Percentiles rank a stretch among this genome's conserved stretches.
phyloP scores from a whole-genome alignment of 257 asterid species.

The Jaltomata sinuosa region DNA sequence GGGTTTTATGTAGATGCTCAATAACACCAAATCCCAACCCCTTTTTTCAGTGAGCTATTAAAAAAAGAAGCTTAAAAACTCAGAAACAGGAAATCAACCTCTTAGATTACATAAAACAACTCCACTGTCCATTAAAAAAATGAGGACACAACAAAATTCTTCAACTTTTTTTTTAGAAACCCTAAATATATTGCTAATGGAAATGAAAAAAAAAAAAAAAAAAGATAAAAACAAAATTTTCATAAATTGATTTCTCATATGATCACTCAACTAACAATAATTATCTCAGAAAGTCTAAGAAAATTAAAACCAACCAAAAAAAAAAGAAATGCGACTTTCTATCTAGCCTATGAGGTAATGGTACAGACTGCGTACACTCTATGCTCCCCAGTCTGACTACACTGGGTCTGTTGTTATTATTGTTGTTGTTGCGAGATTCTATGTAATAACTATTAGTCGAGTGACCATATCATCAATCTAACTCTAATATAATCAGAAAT shows the following conservation, averaged over 20 bases:
- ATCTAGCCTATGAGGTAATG: too few relatives aligned
- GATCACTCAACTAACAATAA: not conserved
- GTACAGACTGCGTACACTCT: too few relatives aligned
- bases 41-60: not conserved
- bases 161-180: not conserved
- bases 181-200: not conserved
- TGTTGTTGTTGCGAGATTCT: too few relatives aligned
- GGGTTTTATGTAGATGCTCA: not conserved
- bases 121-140: not conserved
- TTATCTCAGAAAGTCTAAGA: not conserved
- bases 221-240: too few relatives aligned
- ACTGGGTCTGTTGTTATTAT: too few relatives aligned
- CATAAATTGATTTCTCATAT: not conserved
- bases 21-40: not conserved
- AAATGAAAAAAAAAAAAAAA: not conserved
- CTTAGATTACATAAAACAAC: not conserved
- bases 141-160: not conserved
- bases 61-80: not conserved
- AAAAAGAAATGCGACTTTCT: not conserved
- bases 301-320: too few relatives aligned
- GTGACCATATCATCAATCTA: too few relatives aligned
- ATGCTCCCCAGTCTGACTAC: too few relatives aligned
- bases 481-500: too few relatives aligned
- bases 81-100: not conserved
- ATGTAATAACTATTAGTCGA: too few relatives aligned